Evolutionary conservation across 257 asterid species (phyloP).

Genomic region (Linderniella brevidens): DNA sequence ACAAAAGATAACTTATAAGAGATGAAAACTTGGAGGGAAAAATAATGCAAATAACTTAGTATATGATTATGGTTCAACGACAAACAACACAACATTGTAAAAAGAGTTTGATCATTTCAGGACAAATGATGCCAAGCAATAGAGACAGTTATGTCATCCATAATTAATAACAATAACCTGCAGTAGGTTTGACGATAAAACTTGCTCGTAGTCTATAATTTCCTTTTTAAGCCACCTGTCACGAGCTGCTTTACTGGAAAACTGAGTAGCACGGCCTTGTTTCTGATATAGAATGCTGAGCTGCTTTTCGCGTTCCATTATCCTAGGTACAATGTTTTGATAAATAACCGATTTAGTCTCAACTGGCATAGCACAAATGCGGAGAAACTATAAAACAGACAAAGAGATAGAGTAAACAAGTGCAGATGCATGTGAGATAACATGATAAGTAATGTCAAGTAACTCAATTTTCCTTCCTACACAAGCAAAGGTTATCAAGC

Average conservation of each 20-base stretch:
- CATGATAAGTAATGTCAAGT: too few species aligned
- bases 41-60: too few species aligned
- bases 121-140: too few species aligned
- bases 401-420: not conserved
- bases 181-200: conserved; percentile 45
- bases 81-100: too few species aligned
- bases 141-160: too few species aligned
- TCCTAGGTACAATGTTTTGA: conserved; percentile 25
- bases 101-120: too few species aligned
- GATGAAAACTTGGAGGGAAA: too few species aligned
- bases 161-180: conserved; percentile 34
- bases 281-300: conserved; percentile 97
- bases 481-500: too few species aligned
- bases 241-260: conserved; percentile 76
- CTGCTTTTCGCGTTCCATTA: conserved; percentile 95
- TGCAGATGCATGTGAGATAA: too few species aligned
- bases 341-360: not conserved
- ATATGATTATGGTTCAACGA: too few species aligned
- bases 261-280: conserved; percentile 98
- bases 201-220: conserved; percentile 77
- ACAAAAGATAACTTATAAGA: too few species aligned
- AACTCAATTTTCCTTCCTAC: too few species aligned
- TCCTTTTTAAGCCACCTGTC: conserved; percentile 89
- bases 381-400: not conserved
- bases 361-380: not conserved